Evolutionary conservation across 2,329 filamentous ascomycete species (phyloP).

Genomic region (Hypoxylon sp.): DNA sequence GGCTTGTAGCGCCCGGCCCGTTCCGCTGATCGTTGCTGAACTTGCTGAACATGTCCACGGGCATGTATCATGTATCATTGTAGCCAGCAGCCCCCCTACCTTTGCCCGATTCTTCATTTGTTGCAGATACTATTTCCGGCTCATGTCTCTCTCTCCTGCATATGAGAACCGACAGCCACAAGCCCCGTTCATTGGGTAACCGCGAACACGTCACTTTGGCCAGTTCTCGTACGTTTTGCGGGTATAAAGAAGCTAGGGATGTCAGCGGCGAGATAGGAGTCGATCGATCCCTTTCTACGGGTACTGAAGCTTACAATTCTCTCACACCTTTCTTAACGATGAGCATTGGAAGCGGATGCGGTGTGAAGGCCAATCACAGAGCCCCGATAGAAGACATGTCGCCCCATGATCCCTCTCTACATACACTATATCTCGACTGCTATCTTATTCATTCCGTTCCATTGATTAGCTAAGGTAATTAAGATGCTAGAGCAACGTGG

Average conservation of each 20-base stretch:
- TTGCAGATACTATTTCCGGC: slow-evolving; percentile 34
- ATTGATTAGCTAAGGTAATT: slow-evolving; percentile 3
- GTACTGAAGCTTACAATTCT: slow-evolving; percentile 9
- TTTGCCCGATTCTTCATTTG: slow-evolving; percentile 32
- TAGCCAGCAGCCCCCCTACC: slow-evolving; percentile 21
- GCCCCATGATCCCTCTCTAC: slow-evolving; percentile 1
- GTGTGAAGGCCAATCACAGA: slow-evolving; percentile 15
- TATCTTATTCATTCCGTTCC: slow-evolving; percentile 1
- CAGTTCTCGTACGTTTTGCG: slow-evolving; percentile 37
- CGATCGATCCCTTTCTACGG: slow-evolving; percentile 13
- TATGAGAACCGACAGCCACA: slow-evolving; percentile 14
- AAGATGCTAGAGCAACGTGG: background rate
- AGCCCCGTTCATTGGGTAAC: slow-evolving; percentile 29
- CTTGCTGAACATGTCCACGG: slow-evolving; percentile 5
- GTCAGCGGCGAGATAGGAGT: too few species aligned
- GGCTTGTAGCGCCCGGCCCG: slow-evolving; percentile 29
- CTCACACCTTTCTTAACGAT: slow-evolving; percentile 16
- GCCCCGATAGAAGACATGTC: background rate
- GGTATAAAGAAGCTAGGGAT: slow-evolving; percentile 27
- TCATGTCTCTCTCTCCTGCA: slow-evolving; percentile 21
- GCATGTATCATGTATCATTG: too few species aligned
- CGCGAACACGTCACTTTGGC: slow-evolving; percentile 34
- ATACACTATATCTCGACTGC: background rate
- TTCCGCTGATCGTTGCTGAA: slow-evolving; percentile 26
- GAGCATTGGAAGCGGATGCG: background rate